Base-by-base conservation (phyloP, 2,329 filamentous ascomycete species). In the Alternaria solani region DNA sequence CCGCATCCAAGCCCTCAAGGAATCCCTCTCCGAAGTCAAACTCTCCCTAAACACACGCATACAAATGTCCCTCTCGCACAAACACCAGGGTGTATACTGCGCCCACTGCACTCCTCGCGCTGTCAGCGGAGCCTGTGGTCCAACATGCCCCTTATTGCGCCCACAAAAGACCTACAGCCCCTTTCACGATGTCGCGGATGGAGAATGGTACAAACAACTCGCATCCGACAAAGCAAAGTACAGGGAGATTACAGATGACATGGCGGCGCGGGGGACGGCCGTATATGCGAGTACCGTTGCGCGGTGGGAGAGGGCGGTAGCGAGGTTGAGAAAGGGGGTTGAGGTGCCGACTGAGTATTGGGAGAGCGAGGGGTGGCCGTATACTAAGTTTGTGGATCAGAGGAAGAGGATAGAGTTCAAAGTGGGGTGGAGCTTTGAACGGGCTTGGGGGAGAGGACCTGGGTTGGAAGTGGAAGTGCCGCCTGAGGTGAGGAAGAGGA, bases 401-500 rank as follows among this genome's bases (percentile, higher is more conserved):
- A 18, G 4, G 47, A 39, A 20, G n/a, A 2, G 1, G 8, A 7
- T 36, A 2, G 16, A 14, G 9, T 47, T 48, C 8, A 30, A 14
- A 9, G n/a, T 6, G 14, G 28, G 3, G 2, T 59, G 59, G 59
- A n/a, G 4, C 7, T 59, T 55, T 48, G 51, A 43, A 41, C n/a
- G 8, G 44, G 51, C 42, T 18, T 52, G 51, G 59, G 46, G 51
- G 1, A 59, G 12, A 28, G 34, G 46, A 3, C 1, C 1, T n/a
- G 12, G 23, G 18, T 28, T 26, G 2, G 43, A 30, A 18, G 16
- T 4, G 5, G 46, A 25, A n/a, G 38, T 44, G 18, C 41, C 32
- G 34, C 32, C 48, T 26, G 18, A 43, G 51, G 18, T 43, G 2
- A 41, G 26, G 6, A 39, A 47, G 30, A 47, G 52, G 11, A 47